Conservation (phyloP, 164 flowering plant species). For the Annona cherimola region DNA sequence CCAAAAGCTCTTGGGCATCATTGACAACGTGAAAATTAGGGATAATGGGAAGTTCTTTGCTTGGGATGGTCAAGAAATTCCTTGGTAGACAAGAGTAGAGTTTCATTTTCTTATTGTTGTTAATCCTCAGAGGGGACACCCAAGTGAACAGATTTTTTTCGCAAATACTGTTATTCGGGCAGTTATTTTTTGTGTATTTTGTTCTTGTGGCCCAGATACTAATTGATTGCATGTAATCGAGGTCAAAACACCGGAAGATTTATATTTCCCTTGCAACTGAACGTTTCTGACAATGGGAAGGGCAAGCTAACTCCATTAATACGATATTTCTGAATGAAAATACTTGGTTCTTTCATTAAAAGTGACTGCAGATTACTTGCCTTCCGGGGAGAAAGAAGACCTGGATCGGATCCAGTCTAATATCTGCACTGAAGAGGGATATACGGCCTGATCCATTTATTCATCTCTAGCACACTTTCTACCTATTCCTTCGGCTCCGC, state of each 20-base stretch:
- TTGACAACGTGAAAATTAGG: constrained; percentile 42
- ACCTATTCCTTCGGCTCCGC: not conserved
- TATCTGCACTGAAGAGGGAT: not conserved
- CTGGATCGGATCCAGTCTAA: not conserved
- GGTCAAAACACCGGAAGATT: not conserved
- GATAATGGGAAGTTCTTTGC: constrained; percentile 97
- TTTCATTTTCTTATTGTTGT: not conserved
- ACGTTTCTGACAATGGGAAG: too few species aligned
- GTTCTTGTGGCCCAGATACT: not conserved
- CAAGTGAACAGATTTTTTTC: not conserved
- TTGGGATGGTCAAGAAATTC: constrained; percentile 97
- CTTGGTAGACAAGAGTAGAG: constrained; percentile 47
- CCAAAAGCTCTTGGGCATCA: constrained; percentile 70
- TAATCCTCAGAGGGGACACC: not conserved
- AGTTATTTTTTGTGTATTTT: not conserved
- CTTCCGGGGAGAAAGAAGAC: not conserved
- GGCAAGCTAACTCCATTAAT: too few species aligned
- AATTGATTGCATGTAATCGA: not conserved
- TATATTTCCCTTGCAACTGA: too few species aligned
- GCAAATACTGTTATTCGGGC: too few species aligned
- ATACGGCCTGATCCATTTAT: not conserved
- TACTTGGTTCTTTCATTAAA: not conserved
- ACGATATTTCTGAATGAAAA: too few species aligned
- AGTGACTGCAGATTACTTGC: not conserved
- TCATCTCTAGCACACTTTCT: not conserved